Percentiles rank a stretch among this genome's conserved stretches.
Evolutionary conservation across 345 rosid genomes (phyloP).

Genomic region (Rhizophora apiculata): DNA sequence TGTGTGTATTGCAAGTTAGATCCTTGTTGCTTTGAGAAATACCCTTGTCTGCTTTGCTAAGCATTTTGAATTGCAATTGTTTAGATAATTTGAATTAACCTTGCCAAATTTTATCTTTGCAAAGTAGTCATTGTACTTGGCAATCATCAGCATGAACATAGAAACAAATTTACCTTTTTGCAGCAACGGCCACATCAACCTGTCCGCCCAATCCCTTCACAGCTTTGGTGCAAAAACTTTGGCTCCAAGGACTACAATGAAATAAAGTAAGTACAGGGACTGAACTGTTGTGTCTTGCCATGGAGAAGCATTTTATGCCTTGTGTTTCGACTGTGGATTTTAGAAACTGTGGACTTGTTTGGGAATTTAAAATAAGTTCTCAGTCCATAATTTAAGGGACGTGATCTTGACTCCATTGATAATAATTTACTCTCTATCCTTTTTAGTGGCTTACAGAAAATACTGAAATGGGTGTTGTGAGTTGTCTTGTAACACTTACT

Average conservation of each 20-base stretch:
- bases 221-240: conserved; percentile 98
- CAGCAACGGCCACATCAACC: conserved; percentile 99
- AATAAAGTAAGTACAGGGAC: conserved; percentile 9
- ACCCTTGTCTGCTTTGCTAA: too few relatives aligned
- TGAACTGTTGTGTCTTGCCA: background rate
- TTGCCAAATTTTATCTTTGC: background rate
- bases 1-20: too few relatives aligned
- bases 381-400: background rate
- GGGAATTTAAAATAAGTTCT: conserved; percentile 11
- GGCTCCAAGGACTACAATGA: conserved; percentile 73
- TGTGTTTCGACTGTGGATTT: conserved; percentile 4
- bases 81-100: background rate
- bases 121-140: background rate
- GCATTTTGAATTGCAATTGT: too few relatives aligned
- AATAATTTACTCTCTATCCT: background rate
- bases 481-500: background rate
- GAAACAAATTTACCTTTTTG: conserved; percentile 15
- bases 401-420: background rate
- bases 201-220: conserved; percentile 94
- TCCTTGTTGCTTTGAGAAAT: too few relatives aligned
- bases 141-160: background rate
- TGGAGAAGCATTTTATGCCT: conserved; percentile 10
- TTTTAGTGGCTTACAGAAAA: background rate
- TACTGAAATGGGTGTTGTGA: background rate
- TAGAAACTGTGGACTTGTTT: background rate